A percentile compares a stretch with the other conserved stretches of the same genome.
Evolutionary conservation across 495 filamentous ascomycete genomes (phyloP).

Genomic region (Hypoxylon fuscum): DNA sequence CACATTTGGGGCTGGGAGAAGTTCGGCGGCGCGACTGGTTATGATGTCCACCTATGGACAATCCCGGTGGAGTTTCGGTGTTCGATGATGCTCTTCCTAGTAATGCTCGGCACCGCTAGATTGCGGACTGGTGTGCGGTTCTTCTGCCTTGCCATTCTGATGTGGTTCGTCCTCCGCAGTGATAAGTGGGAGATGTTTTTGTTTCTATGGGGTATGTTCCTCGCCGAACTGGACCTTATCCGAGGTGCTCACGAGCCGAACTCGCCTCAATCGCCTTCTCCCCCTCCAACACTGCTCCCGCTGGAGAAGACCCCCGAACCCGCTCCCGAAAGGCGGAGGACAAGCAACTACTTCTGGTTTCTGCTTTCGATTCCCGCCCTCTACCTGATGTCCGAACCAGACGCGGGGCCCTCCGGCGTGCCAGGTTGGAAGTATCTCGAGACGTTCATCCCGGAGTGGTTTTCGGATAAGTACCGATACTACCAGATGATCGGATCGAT

Average conservation of each 20-base stretch:
- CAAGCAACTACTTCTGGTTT: slow-evolving; percentile 34
- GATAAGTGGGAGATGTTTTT: slow-evolving; percentile 55
- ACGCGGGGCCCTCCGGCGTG: slow-evolving; percentile 45
- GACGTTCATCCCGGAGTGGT: slow-evolving; percentile 50
- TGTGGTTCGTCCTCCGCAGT: slow-evolving; percentile 46
- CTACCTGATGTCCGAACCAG: slow-evolving; percentile 55
- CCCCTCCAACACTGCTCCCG: slow-evolving; percentile 29
- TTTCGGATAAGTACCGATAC: slow-evolving; percentile 53
- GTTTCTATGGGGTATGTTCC: slow-evolving; percentile 51
- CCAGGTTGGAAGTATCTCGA: slow-evolving; percentile 54
- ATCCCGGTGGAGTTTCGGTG: slow-evolving; percentile 76
- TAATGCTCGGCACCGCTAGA: slow-evolving; percentile 57
- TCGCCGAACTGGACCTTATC: slow-evolving; percentile 52
- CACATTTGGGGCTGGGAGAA: slow-evolving; percentile 53
- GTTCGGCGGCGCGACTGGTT: slow-evolving; percentile 56
- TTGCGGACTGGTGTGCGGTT: slow-evolving; percentile 41
- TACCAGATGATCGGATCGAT: slow-evolving; percentile 53
- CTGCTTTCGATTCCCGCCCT: slow-evolving; percentile 45
- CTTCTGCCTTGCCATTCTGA: slow-evolving; percentile 35
- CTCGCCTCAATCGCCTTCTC: slow-evolving; percentile 16
- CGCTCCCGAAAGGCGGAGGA: slow-evolving; percentile 13
- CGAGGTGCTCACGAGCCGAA: slow-evolving; percentile 41
- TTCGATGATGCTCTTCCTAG: slow-evolving; percentile 71
- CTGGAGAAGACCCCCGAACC: slow-evolving; percentile 22
- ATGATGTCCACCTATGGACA: slow-evolving; percentile 77